Percentiles rank a stretch among this genome's conserved stretches.
These are phyloP conservation scores for Rossbeevera mucosa DNA, from an alignment of 768 basidiomycete species.

Conservation along the genomic window DNA sequence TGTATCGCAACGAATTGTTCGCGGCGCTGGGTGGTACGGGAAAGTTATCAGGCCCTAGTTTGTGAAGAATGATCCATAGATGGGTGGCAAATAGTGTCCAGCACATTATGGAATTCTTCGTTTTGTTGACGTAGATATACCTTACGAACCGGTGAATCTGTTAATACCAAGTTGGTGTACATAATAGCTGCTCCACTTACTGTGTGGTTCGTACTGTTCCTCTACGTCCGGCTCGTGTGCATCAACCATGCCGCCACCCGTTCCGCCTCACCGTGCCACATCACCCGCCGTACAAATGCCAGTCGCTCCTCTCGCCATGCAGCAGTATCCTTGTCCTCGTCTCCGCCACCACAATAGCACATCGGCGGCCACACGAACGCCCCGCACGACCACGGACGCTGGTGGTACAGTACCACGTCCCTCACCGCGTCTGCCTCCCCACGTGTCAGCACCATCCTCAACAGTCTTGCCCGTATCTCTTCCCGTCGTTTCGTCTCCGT, in stretches of 20 bases:
- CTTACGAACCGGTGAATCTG: not conserved
- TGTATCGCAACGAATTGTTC: constrained; percentile 7
- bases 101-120: not conserved
- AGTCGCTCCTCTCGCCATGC: constrained; percentile 17
- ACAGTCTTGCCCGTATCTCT: constrained; percentile 37
- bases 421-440: constrained; percentile 44
- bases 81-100: too few species aligned
- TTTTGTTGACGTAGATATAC: not conserved
- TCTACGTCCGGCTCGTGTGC: not conserved
- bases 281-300: constrained; percentile 10
- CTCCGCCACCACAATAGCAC: constrained; percentile 41
- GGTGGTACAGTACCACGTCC: constrained; percentile 57
- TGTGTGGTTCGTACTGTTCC: not conserved
- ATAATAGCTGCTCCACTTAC: too few species aligned
- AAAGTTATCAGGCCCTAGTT: not conserved
- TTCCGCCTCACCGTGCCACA: constrained; percentile 8
- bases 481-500: constrained; percentile 29
- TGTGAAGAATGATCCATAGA: not conserved
- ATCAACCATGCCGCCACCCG: constrained; percentile 13
- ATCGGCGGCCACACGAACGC: constrained; percentile 41
- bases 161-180: not conserved
- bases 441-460: constrained; percentile 49
- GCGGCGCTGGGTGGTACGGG: not conserved
- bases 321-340: not conserved
- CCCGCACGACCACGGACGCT: constrained; percentile 33